A percentile compares a stretch with the other conserved stretches of the same genome.
These are phyloP conservation scores for Colletotrichum plurivorum DNA, from an alignment of 2,329 filamentous ascomycete genomes.

Conservation along the genomic window DNA sequence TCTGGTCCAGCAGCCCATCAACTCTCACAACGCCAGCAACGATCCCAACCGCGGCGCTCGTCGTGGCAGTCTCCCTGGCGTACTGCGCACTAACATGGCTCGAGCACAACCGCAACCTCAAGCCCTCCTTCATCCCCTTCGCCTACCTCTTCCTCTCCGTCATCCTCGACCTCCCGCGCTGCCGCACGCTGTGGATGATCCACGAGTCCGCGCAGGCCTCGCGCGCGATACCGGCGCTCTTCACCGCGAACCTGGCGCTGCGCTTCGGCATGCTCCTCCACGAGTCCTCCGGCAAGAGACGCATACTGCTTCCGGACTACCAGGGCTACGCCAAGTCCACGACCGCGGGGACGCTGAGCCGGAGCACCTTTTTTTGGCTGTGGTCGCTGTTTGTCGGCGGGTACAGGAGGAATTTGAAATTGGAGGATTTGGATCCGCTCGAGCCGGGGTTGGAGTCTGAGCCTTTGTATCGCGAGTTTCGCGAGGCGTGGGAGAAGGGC, in stretches of 20 bases:
- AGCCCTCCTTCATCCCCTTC: slow-evolving; percentile 25
- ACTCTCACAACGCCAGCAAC: neutral
- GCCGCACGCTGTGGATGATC: slow-evolving; percentile 33
- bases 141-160: slow-evolving; percentile 32
- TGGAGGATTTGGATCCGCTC: slow-evolving; percentile 51
- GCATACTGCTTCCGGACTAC: slow-evolving; percentile 52
- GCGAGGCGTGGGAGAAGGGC: slow-evolving; percentile 42
- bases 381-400: slow-evolving; percentile 64
- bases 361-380: slow-evolving; percentile 66
- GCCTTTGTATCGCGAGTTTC: slow-evolving; percentile 29
- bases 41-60: neutral
- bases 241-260: slow-evolving; percentile 24
- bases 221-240: slow-evolving; percentile 19
- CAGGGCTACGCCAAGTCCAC: slow-evolving; percentile 63
- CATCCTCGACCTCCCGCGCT: slow-evolving; percentile 31
- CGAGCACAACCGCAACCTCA: slow-evolving; percentile 8
- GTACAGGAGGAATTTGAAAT: slow-evolving; percentile 56
- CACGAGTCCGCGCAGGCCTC: neutral
- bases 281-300: slow-evolving; percentile 44
- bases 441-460: slow-evolving; percentile 36
- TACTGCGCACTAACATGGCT: neutral
- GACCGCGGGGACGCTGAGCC: slow-evolving; percentile 60
- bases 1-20: neutral
- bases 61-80: neutral
- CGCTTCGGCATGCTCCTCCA: slow-evolving; percentile 30